Conservation (phyloP, 2,329 filamentous ascomycete species). For the Botrytis aclada region DNA sequence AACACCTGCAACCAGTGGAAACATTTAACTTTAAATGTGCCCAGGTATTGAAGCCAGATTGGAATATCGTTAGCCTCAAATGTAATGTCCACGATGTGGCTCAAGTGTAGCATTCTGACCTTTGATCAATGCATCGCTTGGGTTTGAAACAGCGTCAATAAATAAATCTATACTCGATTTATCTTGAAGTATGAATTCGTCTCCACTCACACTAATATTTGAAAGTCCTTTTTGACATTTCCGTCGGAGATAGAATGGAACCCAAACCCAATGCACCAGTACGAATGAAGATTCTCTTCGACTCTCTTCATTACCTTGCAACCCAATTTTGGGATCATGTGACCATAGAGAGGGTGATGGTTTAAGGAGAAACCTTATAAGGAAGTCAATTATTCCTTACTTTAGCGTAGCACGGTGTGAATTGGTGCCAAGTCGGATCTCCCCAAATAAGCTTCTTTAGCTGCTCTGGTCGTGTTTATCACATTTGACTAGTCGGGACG, state of each 20-base stretch:
- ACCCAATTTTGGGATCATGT: neutral
- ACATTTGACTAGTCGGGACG: neutral
- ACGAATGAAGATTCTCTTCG: neutral
- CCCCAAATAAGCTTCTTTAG: conserved; percentile 1
- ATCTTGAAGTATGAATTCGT: neutral
- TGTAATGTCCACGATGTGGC: neutral
- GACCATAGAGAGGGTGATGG: neutral
- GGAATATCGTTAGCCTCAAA: neutral
- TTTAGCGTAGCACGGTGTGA: neutral
- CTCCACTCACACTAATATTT: neutral
- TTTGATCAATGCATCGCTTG: neutral
- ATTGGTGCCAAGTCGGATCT: conserved; percentile 5
- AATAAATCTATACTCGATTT: neutral
- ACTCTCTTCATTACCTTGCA: neutral
- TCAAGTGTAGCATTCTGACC: neutral
- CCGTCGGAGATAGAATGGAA: neutral
- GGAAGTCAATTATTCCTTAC: neutral
- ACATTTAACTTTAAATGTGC: neutral
- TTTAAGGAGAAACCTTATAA: neutral
- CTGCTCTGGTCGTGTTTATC: neutral
- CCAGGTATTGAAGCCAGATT: neutral
- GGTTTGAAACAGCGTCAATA: neutral
- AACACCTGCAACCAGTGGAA: neutral
- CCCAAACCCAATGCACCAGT: neutral
- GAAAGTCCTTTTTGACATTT: neutral